These are phyloP conservation scores for Cnidoscolus chayamansa DNA, from an alignment of 441 rosid species.

Conservation along the genomic window DNA sequence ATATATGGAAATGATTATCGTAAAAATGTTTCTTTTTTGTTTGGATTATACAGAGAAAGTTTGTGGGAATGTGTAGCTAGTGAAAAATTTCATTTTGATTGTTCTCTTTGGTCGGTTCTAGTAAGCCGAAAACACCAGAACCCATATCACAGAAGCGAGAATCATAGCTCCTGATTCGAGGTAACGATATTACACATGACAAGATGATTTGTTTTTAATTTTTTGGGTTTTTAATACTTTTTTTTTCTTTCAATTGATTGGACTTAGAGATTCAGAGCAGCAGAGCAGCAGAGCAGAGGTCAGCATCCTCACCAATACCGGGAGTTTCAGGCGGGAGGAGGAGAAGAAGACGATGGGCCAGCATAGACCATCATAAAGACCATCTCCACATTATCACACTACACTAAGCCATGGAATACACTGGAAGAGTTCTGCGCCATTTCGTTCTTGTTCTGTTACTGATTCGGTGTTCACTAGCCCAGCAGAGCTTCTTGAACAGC, in stretches of 20 bases:
- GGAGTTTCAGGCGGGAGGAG: slow-evolving; percentile 4
- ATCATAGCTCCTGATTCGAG: slow-evolving; percentile 53
- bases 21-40: neutral
- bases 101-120: neutral
- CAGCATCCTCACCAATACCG: slow-evolving; percentile 3
- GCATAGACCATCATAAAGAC: slow-evolving; percentile 2
- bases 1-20: slow-evolving; percentile 4
- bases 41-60: too few species aligned
- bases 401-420: slow-evolving; percentile 28
- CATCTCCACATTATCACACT: neutral
- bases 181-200: slow-evolving; percentile 35
- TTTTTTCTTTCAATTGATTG: neutral
- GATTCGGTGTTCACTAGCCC: slow-evolving; percentile 38
- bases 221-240: neutral
- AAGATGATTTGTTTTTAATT: neutral
- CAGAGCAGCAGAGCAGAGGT: slow-evolving; percentile 8
- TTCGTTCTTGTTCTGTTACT: slow-evolving; percentile 28
- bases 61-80: too few species aligned
- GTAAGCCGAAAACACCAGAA: neutral
- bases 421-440: slow-evolving; percentile 10
- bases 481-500: slow-evolving; percentile 29
- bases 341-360: slow-evolving; percentile 19
- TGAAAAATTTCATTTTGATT: neutral
- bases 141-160: slow-evolving; percentile 30
- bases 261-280: neutral